Evolutionary conservation across 441 rosid genomes (phyloP), one percentile per base, ranked within the genome.

Genomic region (Brassica hybrid): DNA sequence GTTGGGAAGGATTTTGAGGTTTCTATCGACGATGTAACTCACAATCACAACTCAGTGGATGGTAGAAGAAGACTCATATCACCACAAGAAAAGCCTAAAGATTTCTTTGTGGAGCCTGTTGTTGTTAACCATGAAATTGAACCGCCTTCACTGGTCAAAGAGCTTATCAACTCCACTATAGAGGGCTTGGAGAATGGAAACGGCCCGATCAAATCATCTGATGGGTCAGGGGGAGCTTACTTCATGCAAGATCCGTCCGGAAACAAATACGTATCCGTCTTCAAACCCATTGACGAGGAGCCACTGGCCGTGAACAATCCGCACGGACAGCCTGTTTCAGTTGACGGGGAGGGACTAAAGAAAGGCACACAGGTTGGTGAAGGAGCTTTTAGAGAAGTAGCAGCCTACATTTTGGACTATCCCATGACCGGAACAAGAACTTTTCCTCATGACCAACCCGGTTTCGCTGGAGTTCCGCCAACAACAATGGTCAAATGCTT

Each of bases 211-310:
- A 73, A 74, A 56, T 89, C 96, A 71, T 82, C 88, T 6, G 96
- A 91, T 74, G 97, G 97, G 43, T 80, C 92, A 23, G 97, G 97
- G 65, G 97, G 97, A 71, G 88, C 89, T 66, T 93, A 89, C 80
- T 87, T 89, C 67, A 89, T 89, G 96, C 90, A 85, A 79, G 94
- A 90, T 82, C 76, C 85, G 43, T 84, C 82, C 2, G 91, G 91
- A 38, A 80, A 80, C 74, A 85, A 83, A 45, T 85, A 81, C 75
- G 76, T 88, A 63, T 85, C 94, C 0, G 91, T 93, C 73, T 91
- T 93, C 73, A 93, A 93, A 69, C 97, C 96, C 67, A 82, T 82
- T 38, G 97, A 91, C 54, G 97, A 91, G 83, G 97, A 90, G 71
- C 97, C 97, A 56, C 84, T 87, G 91, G 94, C 95, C 67, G 84